These are phyloP conservation scores for Schizothecium vesticola DNA, from an alignment of 495 filamentous ascomycete species.

Conservation along the genomic window DNA sequence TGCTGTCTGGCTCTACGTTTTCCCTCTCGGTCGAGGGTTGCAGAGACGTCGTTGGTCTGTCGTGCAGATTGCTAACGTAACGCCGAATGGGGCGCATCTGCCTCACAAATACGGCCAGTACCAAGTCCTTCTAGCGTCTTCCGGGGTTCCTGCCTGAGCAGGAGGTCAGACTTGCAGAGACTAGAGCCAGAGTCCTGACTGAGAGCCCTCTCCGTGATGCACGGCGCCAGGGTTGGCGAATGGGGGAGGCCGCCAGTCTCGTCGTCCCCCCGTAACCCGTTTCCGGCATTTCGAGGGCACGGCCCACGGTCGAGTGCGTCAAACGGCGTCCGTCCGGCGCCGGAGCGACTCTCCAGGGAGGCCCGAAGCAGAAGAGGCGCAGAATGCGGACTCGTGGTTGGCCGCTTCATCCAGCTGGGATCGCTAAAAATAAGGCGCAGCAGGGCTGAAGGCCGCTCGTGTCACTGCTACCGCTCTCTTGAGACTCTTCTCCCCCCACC, in stretches of 20 bases:
- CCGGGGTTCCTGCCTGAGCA: not conserved
- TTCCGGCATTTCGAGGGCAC: not conserved
- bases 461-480: not conserved
- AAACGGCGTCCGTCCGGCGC: slow-evolving; percentile 10
- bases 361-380: slow-evolving; percentile 3
- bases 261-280: not conserved
- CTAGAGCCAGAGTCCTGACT: not conserved
- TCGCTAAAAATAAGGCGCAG: slow-evolving; percentile 21
- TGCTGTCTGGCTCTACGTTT: not conserved
- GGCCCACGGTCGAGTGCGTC: slow-evolving; percentile 2
- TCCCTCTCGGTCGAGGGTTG: not conserved
- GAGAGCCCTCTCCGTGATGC: not conserved
- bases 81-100: not conserved
- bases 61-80: not conserved
- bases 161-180: not conserved
- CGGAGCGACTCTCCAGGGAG: not conserved
- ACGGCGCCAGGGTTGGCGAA: not conserved
- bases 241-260: slow-evolving; percentile 15
- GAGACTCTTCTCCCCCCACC: not conserved
- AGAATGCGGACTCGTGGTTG: slow-evolving; percentile 5
- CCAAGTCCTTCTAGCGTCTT: not conserved
- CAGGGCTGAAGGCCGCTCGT: slow-evolving; percentile 18
- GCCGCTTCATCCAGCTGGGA: slow-evolving; percentile 1
- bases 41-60: not conserved
- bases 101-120: slow-evolving; percentile 5